Evolutionary conservation across 257 asterid species (phyloP).

Genomic region (Scutellaria minor): DNA sequence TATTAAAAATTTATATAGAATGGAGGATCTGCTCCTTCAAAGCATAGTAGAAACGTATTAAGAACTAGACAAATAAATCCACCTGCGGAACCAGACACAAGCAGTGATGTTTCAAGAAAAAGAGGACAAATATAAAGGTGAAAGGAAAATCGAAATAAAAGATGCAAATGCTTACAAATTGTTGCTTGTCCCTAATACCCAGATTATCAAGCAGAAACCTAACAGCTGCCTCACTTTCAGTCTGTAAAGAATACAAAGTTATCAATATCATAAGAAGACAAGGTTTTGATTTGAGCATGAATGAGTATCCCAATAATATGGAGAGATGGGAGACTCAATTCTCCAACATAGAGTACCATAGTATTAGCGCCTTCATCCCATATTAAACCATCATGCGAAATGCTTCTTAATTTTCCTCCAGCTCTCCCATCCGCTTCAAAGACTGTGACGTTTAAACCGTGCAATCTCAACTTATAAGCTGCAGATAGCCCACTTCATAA

Average conservation of each 20-base stretch:
- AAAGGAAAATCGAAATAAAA: slow-evolving; percentile 21
- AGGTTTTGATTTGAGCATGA: slow-evolving; percentile 17
- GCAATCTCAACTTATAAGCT: slow-evolving; percentile 82
- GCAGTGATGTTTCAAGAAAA: neutral
- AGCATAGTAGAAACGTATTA: neutral
- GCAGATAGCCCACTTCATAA: slow-evolving; percentile 86
- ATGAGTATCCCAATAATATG: slow-evolving; percentile 29
- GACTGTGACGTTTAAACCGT: slow-evolving; percentile 80
- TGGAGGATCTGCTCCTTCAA: slow-evolving; percentile 10
- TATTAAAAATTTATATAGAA: slow-evolving; percentile 9
- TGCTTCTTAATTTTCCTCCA: slow-evolving; percentile 84
- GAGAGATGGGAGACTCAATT: slow-evolving; percentile 14
- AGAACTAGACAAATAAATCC: neutral
- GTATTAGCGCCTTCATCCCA: slow-evolving; percentile 99
- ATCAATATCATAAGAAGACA: slow-evolving; percentile 5
- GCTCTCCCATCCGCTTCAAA: slow-evolving; percentile 82
- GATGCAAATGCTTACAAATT: slow-evolving; percentile 56
- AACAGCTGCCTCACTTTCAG: slow-evolving; percentile 79
- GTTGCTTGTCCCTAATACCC: slow-evolving; percentile 76
- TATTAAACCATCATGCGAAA: slow-evolving; percentile 67
- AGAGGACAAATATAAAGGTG: slow-evolving; percentile 9
- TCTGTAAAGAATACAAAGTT: slow-evolving; percentile 50
- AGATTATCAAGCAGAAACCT: slow-evolving; percentile 83
- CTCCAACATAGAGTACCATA: slow-evolving; percentile 56
- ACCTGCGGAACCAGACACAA: slow-evolving; percentile 20